These are phyloP conservation scores for Phytopythium ostracodes DNA, from an alignment of 352 stramenopile genomes.

Conservation along the genomic window DNA sequence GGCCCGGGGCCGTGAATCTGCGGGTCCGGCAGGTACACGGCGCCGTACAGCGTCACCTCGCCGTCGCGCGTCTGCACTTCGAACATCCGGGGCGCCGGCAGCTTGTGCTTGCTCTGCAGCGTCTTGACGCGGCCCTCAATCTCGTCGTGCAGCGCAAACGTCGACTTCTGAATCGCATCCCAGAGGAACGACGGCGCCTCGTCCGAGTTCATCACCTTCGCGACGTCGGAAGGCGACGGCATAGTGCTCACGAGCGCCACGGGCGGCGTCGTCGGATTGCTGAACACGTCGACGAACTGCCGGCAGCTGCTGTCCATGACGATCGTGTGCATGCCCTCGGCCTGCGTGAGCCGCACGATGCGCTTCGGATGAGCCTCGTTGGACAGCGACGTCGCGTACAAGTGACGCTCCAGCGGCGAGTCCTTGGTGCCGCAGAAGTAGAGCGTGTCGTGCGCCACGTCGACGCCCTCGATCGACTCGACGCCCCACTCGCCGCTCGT, in stretches of 20 bases:
- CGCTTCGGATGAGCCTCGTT: slow-evolving; percentile 38
- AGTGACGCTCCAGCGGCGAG: slow-evolving; percentile 87
- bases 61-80: slow-evolving; percentile 84
- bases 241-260: slow-evolving; percentile 49
- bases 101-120: slow-evolving; percentile 42
- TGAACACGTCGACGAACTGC: slow-evolving; percentile 81
- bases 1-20: slow-evolving; percentile 84
- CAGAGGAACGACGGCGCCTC: slow-evolving; percentile 26
- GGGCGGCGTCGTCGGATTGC: slow-evolving; percentile 65
- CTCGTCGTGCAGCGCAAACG: slow-evolving; percentile 54
- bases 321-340: slow-evolving; percentile 86
- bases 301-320: slow-evolving; percentile 87
- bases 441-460: slow-evolving; percentile 76
- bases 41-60: slow-evolving; percentile 85
- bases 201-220: background rate
- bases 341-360: slow-evolving; percentile 63
- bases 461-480: slow-evolving; percentile 80
- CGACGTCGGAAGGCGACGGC: slow-evolving; percentile 20
- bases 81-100: slow-evolving; percentile 62
- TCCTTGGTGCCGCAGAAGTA: slow-evolving; percentile 88
- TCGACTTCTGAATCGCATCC: slow-evolving; percentile 30
- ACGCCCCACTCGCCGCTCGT: slow-evolving; percentile 71
- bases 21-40: slow-evolving; percentile 91
- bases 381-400: slow-evolving; percentile 84
- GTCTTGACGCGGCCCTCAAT: slow-evolving; percentile 55